Percentiles rank a stretch among this genome's conserved stretches.
These are phyloP conservation scores for Daldinia sp. DNA, from an alignment of 2,329 filamentous ascomycete species.

Conservation along the genomic window DNA sequence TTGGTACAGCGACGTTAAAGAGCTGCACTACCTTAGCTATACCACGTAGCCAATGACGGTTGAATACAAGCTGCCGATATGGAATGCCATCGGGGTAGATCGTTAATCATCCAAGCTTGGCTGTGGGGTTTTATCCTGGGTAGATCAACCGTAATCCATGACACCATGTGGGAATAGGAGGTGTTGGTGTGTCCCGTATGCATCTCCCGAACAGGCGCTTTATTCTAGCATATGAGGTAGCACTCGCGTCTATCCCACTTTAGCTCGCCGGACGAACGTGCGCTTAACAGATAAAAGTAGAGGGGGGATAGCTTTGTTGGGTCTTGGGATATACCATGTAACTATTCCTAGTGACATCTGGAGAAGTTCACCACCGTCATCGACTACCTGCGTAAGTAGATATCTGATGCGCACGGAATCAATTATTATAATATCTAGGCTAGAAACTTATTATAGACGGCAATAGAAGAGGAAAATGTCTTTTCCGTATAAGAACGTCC, in stretches of 20 bases:
- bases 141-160: conserved; percentile 18
- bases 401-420: not conserved
- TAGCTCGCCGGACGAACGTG: not conserved
- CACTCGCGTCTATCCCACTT: not conserved
- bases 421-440: not conserved
- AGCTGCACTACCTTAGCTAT: not conserved
- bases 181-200: not conserved
- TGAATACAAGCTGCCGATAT: conserved; percentile 9
- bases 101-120: not conserved
- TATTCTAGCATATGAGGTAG: not conserved
- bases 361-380: conserved; percentile 6
- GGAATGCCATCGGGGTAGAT: not conserved
- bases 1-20: not conserved
- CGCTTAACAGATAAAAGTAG: conserved; percentile 7
- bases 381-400: too few species aligned
- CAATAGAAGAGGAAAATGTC: conserved; percentile 36
- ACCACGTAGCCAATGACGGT: not conserved
- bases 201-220: conserved; percentile 19
- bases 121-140: conserved; percentile 15
- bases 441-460: not conserved
- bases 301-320: conserved; percentile 3
- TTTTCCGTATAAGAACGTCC: conserved; percentile 44
- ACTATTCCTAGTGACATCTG: not conserved
- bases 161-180: conserved; percentile 19
- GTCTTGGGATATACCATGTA: conserved; percentile 1